Evolutionary conservation across 192 early-diverging fungal species (phyloP).

Genomic region (Podila horticola): DNA sequence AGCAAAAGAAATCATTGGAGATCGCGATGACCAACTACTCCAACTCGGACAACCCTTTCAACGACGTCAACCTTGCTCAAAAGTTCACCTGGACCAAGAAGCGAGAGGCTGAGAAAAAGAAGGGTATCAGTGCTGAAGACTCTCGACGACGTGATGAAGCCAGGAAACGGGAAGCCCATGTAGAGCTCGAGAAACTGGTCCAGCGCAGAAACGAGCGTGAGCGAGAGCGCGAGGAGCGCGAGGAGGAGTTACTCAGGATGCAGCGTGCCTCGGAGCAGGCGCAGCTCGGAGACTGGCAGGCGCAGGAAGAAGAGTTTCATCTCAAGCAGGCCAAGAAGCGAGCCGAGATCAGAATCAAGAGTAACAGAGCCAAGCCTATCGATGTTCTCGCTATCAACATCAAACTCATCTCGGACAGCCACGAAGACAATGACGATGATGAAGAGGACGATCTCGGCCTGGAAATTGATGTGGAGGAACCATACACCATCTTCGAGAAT

Average conservation of each 20-base stretch:
- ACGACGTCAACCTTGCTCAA: slow-evolving; percentile 78
- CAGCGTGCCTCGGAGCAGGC: slow-evolving; percentile 88
- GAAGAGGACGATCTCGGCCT: slow-evolving; percentile 66
- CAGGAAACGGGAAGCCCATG: slow-evolving; percentile 69
- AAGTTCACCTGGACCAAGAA: slow-evolving; percentile 98
- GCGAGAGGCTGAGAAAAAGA: slow-evolving; percentile 80
- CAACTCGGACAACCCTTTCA: slow-evolving; percentile 82
- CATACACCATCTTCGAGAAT: slow-evolving; percentile 83
- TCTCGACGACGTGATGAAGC: slow-evolving; percentile 62
- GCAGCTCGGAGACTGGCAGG: slow-evolving; percentile 96
- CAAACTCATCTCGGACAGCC: slow-evolving; percentile 75
- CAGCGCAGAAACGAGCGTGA: slow-evolving; percentile 86
- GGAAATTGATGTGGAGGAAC: slow-evolving; percentile 91
- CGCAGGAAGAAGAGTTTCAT: slow-evolving; percentile 93
- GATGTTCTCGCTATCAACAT: slow-evolving; percentile 94
- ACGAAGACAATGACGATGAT: slow-evolving; percentile 77
- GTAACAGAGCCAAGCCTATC: slow-evolving; percentile 88
- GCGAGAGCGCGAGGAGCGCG: slow-evolving; percentile 78
- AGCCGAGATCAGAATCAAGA: slow-evolving; percentile 93
- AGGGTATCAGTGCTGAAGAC: slow-evolving; percentile 69
- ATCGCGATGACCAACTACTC: slow-evolving; percentile 67
- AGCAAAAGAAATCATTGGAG: slow-evolving; percentile 31
- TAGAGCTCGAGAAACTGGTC: slow-evolving; percentile 86
- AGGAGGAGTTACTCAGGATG: slow-evolving; percentile 77
- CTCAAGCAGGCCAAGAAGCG: slow-evolving; percentile 89